These are phyloP conservation scores for Phytophthora litchii DNA, from an alignment of 352 stramenopile genomes.

Conservation along the genomic window DNA sequence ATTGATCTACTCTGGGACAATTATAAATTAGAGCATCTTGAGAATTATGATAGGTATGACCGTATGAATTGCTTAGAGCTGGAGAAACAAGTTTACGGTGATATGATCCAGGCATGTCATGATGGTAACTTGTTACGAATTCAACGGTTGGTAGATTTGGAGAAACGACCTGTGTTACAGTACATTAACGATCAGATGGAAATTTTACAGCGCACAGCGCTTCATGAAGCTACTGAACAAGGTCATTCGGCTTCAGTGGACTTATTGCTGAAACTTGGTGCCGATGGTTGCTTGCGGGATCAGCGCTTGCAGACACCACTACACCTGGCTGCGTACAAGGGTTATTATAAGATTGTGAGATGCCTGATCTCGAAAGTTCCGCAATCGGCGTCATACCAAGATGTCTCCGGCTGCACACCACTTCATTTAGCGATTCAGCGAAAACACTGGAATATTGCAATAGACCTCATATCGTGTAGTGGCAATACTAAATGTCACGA, in stretches of 20 bases:
- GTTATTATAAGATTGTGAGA: constrained; percentile 52
- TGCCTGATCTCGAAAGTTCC: constrained; percentile 55
- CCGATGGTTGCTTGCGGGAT: constrained; percentile 58
- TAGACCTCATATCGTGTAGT: constrained; percentile 32
- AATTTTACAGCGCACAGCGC: constrained; percentile 43
- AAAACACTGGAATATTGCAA: constrained; percentile 40
- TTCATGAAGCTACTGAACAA: constrained; percentile 68
- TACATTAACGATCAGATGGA: constrained; percentile 62
- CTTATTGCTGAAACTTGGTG: constrained; percentile 61
- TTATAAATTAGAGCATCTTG: constrained; percentile 40
- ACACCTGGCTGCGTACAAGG: constrained; percentile 54
- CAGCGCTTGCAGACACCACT: constrained; percentile 50
- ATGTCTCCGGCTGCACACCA: constrained; percentile 48
- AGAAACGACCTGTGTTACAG: constrained; percentile 51
- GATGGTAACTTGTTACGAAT: constrained; percentile 63
- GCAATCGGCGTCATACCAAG: constrained; percentile 36
- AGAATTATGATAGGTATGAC: constrained; percentile 34
- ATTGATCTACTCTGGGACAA: constrained; percentile 72
- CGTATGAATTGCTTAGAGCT: constrained; percentile 47
- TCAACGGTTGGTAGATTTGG: constrained; percentile 58
- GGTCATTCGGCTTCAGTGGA: constrained; percentile 64
- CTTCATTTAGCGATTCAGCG: constrained; percentile 55
- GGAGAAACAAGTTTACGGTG: constrained; percentile 60
- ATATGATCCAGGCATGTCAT: constrained; percentile 57
- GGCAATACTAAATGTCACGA: constrained; percentile 7